These are phyloP conservation scores for Colletotrichum sp. DNA, from an alignment of 2,329 filamentous ascomycete species.

Conservation along the genomic window DNA sequence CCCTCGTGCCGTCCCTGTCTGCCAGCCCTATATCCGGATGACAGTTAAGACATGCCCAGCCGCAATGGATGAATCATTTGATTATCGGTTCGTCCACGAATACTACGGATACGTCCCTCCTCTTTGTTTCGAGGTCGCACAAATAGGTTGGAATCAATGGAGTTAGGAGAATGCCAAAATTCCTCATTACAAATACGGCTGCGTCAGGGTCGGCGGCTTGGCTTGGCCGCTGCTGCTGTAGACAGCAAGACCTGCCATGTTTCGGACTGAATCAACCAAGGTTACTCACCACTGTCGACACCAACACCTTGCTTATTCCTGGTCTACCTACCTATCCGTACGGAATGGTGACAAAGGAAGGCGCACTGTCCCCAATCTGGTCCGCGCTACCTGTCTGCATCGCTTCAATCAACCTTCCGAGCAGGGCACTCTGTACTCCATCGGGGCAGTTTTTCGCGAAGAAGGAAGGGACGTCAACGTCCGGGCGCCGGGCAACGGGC, in stretches of 20 bases:
- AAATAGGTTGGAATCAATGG: neutral
- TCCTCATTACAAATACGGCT: neutral
- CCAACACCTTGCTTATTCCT: neutral
- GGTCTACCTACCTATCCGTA: neutral
- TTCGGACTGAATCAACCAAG: neutral
- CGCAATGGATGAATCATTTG: neutral
- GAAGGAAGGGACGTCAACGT: neutral
- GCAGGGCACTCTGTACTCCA: neutral
- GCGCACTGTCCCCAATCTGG: neutral
- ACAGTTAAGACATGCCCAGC: neutral
- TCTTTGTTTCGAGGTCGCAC: neutral
- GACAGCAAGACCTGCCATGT: neutral
- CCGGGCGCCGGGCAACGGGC: neutral
- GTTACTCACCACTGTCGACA: neutral
- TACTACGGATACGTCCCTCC: neutral
- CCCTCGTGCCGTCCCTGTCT: neutral
- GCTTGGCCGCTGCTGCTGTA: neutral
- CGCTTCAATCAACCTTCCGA: neutral
- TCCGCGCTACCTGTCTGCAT: neutral
- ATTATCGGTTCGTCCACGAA: neutral
- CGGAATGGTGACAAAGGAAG: neutral
- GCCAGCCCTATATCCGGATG: neutral
- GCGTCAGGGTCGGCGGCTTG: neutral
- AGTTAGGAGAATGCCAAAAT: neutral
- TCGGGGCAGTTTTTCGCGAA: neutral